Conservation (phyloP, 345 rosid species). For the Turritis glabra region DNA sequence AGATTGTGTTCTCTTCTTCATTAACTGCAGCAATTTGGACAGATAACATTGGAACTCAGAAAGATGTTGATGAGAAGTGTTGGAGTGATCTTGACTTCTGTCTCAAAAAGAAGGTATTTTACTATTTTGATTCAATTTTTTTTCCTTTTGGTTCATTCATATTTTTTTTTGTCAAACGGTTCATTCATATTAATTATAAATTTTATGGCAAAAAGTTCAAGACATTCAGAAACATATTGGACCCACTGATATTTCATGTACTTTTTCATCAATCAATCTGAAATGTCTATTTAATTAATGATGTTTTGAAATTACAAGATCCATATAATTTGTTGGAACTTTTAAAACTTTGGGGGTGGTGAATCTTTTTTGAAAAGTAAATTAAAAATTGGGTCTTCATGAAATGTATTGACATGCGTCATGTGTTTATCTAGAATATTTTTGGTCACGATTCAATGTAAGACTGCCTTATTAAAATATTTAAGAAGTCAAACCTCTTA, state of each 20-base stretch:
- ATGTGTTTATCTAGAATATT: neutral
- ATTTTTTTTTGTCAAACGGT: too few relatives aligned
- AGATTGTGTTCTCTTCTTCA: slow-evolving; percentile 73
- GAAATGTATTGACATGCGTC: slow-evolving; percentile 1
- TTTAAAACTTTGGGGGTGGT: neutral
- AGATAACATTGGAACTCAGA: slow-evolving; percentile 56
- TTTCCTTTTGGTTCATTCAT: neutral
- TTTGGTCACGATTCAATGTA: slow-evolving; percentile 27
- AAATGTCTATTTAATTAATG: neutral
- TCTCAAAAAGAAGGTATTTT: slow-evolving; percentile 67
- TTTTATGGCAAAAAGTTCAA: too few relatives aligned
- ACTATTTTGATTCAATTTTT: neutral
- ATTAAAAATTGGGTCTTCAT: slow-evolving; percentile 12
- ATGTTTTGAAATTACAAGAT: neutral
- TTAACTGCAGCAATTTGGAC: slow-evolving; percentile 84
- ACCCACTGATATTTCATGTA: slow-evolving; percentile 8
- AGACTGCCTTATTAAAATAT: neutral
- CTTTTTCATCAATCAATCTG: neutral
- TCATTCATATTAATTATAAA: neutral
- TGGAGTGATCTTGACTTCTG: slow-evolving; percentile 82
- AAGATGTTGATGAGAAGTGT: slow-evolving; percentile 73
- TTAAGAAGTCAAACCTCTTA: slow-evolving; percentile 4
- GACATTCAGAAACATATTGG: slow-evolving; percentile 18
- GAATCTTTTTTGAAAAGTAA: neutral
- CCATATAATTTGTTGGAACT: neutral